phyloP scores from a whole-genome alignment of 202 grass and related monocot genomes.

The Brachypodium distachyon region DNA sequence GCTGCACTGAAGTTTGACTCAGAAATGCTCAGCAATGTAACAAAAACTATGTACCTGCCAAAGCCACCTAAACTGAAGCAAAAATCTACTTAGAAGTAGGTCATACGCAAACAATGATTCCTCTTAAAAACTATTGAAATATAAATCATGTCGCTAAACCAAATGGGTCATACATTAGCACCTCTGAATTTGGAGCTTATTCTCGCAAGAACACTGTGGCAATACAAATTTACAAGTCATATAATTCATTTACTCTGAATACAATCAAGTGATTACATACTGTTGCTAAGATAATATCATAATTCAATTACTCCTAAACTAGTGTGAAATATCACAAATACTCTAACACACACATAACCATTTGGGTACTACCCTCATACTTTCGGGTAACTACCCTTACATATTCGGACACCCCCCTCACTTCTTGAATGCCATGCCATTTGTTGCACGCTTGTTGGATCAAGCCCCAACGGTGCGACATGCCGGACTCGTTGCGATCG shows the following conservation, averaged over 20 bases:
- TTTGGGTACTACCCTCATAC: no score
- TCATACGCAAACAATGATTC: background rate
- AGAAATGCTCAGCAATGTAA: constrained; percentile 89
- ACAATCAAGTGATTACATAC: no score
- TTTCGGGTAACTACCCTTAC: no score
- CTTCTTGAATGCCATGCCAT: no score
- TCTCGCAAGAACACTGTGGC: background rate
- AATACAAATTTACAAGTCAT: background rate
- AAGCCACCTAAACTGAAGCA: background rate
- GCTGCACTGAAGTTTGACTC: constrained; percentile 77
- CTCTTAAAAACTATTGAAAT: background rate
- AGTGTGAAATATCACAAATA: no score
- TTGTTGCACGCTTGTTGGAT: no score
- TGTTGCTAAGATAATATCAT: no score
- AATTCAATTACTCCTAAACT: no score
- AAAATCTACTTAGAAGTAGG: background rate
- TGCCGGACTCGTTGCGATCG: no score
- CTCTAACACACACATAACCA: no score
- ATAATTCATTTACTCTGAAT: constrained; percentile 72
- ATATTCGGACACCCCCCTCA: no score
- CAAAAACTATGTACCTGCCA: constrained; percentile 91
- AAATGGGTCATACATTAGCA: background rate
- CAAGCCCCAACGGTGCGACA: no score
- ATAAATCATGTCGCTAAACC: background rate
- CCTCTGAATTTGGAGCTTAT: background rate